Percentiles rank a stretch among this genome's conserved stretches.
Conservation (phyloP, 2,329 filamentous ascomycete species). For the Ceratocystis huliohia region DNA sequence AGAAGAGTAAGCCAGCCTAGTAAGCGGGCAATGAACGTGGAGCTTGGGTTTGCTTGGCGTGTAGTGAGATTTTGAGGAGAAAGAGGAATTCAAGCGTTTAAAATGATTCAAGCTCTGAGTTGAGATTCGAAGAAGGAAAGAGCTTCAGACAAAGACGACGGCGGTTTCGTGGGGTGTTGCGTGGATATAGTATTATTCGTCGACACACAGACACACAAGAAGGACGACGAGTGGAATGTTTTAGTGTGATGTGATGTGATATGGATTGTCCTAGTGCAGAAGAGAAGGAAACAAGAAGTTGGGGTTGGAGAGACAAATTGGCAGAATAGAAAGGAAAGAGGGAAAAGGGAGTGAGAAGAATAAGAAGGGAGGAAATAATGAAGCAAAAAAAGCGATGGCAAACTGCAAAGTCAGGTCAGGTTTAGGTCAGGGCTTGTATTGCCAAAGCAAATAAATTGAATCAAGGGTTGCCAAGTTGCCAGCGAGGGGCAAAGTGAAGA, state of each 20-base stretch:
- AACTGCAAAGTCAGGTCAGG: not conserved
- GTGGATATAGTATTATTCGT: not conserved
- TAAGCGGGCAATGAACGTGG: too few species aligned
- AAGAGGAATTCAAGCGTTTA: not conserved
- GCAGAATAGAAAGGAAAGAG: not conserved
- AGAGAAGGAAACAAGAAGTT: not conserved
- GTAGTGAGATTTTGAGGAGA: too few species aligned
- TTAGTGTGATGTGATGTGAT: not conserved
- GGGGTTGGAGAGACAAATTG: not conserved
- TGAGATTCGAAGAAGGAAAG: not conserved
- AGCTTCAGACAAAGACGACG: not conserved
- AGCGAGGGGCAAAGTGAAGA: conserved; percentile 12
- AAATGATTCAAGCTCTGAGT: not conserved
- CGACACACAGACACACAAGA: not conserved
- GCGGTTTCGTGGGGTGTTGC: not conserved
- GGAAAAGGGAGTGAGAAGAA: not conserved
- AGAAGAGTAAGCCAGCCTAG: too few species aligned
- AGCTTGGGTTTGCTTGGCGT: too few species aligned
- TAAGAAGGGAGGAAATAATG: not conserved
- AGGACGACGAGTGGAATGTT: not conserved
- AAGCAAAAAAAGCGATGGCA: conserved; percentile 10
- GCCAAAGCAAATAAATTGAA: conserved; percentile 10
- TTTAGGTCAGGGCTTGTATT: not conserved
- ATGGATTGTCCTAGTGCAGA: not conserved
- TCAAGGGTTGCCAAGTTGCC: conserved; percentile 7